Conservation (phyloP, 345 rosid species). For the thale cress (Arabidopsis thaliana) region DNA sequence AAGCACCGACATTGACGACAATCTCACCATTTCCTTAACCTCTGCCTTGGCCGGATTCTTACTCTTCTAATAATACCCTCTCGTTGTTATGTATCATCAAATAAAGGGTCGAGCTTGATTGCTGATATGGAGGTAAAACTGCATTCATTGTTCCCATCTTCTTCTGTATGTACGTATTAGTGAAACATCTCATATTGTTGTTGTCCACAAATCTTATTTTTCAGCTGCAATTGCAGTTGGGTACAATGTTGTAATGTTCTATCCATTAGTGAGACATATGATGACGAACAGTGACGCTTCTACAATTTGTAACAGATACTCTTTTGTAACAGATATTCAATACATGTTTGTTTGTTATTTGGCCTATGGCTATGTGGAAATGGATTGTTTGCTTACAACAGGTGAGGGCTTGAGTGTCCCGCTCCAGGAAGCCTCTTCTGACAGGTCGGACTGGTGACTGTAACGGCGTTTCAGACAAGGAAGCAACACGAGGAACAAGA, state of each 20-base stretch:
- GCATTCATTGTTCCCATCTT: background rate
- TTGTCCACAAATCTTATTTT: conserved; percentile 8
- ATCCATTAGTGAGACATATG: conserved; percentile 29
- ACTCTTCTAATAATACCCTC: conserved; percentile 42
- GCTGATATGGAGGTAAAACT: conserved; percentile 9
- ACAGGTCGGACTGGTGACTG: conserved; percentile 35
- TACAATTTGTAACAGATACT: conserved; percentile 19
- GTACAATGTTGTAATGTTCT: conserved; percentile 37
- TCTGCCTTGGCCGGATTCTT: conserved; percentile 66
- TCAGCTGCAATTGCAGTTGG: conserved; percentile 28
- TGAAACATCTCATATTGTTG: background rate
- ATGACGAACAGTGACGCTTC: conserved; percentile 13
- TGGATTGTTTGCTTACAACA: conserved; percentile 20
- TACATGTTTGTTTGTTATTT: conserved; percentile 24
- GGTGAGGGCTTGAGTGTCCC: conserved; percentile 34
- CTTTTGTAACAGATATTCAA: conserved; percentile 8
- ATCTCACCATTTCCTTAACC: conserved; percentile 78
- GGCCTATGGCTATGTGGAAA: conserved; percentile 23
- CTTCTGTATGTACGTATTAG: conserved; percentile 14
- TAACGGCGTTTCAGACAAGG: conserved; percentile 51
- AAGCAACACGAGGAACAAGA: conserved; percentile 45
- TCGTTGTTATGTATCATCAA: conserved; percentile 4
- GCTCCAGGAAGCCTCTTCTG: conserved; percentile 29
- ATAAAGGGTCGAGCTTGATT: conserved; percentile 1
- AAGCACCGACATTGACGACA: conserved; percentile 83